These are phyloP conservation scores for Waltergamsia citrina DNA, from an alignment of 2,329 filamentous ascomycete species.

Conservation along the genomic window DNA sequence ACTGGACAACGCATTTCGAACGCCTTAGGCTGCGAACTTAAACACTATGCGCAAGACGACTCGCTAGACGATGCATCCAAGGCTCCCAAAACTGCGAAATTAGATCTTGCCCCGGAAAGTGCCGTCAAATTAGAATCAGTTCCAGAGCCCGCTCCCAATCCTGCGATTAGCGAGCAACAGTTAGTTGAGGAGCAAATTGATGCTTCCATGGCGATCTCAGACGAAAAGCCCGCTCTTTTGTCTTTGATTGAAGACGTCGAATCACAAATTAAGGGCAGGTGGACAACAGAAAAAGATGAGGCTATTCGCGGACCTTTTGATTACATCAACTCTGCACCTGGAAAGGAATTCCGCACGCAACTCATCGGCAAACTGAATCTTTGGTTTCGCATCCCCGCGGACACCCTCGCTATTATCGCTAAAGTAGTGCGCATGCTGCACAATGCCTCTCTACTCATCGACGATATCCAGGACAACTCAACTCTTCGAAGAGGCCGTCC, in stretches of 20 bases:
- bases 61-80: too few relatives aligned
- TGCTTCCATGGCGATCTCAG: not conserved
- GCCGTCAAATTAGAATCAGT: too few relatives aligned
- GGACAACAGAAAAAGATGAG: constrained; percentile 61
- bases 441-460: constrained; percentile 33
- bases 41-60: too few relatives aligned
- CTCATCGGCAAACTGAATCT: constrained; percentile 67
- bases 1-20: too few relatives aligned
- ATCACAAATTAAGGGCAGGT: constrained; percentile 17
- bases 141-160: too few relatives aligned
- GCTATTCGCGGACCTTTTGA: constrained; percentile 65
- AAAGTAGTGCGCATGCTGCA: constrained; percentile 70
- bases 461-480: constrained; percentile 39
- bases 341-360: constrained; percentile 68
- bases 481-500: constrained; percentile 35
- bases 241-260: not conserved
- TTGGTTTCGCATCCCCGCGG: constrained; percentile 60
- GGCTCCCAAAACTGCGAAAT: too few relatives aligned
- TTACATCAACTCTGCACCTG: constrained; percentile 62
- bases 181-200: not conserved
- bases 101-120: too few relatives aligned
- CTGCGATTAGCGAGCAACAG: not conserved
- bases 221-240: not conserved
- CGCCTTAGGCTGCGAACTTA: too few relatives aligned
- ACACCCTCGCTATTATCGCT: constrained; percentile 60